Base-by-base conservation (phyloP, 139 green algal species). In the Micractinium sp. region DNA sequence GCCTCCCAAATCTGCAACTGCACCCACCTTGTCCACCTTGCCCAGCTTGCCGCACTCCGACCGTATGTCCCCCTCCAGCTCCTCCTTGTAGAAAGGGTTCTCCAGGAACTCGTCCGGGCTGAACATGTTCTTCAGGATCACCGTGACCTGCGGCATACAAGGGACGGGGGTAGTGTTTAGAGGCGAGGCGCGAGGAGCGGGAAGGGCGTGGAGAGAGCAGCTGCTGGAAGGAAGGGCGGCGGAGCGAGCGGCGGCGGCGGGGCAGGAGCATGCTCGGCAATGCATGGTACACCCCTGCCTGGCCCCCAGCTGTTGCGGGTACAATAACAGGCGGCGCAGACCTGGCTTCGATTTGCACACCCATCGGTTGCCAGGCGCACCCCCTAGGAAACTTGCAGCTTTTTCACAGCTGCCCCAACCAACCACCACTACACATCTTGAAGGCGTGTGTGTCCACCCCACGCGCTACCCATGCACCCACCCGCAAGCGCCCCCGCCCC, bases 71-170 rank as follows among this genome's bases (percentile, higher is more conserved):
- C 83, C 89, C 90, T 99, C 95, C 74, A 99, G 91, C 88, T 99
- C 96, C 47, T 93, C 92, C 67, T 89, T 90, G 71, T 88, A 80
- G 22, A 73, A 29, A 1, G 89, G 81, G 41, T 93, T 90, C 35
- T 90, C 87, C 41, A 91, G 33, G 18, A 98, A 89, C 81, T 99
- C 97, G 3, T 95, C 93, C 0, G 92, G 92, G n/a, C 79, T 73
- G 87, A 99, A 99, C 96, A 99, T 98, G 82, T 95, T 78, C 75
- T 94, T 94, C 63, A 99, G 82, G 19, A 99, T 93, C 29, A 98
- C 96, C 0, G 97, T 99, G 29, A 96, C 91, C 92, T 95, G 92
- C 74, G 38, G n/a, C 19, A 0, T 19, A 27, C 27, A 5, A 39
- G 39, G 39, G 20, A 60, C 12, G 33, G 20, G 81, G 80, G 67